These are phyloP conservation scores for Blepharisma stoltei DNA, from an alignment of 73 alveolate genomes.

Conservation along the genomic window DNA sequence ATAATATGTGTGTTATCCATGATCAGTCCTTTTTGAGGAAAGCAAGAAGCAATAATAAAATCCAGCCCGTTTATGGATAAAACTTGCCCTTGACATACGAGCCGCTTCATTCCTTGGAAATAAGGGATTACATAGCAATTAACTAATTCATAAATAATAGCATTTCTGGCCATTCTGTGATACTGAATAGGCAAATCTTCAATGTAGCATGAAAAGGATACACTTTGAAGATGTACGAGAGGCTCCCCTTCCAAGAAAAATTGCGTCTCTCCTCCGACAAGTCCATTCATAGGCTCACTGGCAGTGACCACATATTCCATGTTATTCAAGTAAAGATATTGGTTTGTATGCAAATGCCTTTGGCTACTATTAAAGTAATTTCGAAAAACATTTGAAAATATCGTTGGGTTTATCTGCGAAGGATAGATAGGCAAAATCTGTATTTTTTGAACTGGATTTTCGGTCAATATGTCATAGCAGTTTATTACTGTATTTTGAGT, in stretches of 20 bases:
- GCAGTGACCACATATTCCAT: constrained; percentile 10
- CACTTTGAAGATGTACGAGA: not conserved
- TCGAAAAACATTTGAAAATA: not conserved
- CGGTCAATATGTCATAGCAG: not conserved
- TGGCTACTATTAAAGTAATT: not conserved
- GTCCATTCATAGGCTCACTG: constrained; percentile 15
- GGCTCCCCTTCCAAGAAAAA: constrained; percentile 12
- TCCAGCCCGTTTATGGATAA: not conserved
- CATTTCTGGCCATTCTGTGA: not conserved
- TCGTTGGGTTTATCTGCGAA: constrained; percentile 4
- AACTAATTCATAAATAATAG: not conserved
- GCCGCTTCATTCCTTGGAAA: not conserved
- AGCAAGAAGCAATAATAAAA: not conserved
- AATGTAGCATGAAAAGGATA: not conserved
- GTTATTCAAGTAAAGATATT: not conserved
- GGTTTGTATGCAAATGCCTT: not conserved
- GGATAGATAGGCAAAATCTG: constrained; percentile 12
- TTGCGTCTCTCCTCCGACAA: not conserved
- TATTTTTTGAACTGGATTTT: not conserved
- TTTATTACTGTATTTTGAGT: not conserved
- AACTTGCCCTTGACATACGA: not conserved
- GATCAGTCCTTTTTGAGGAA: constrained; percentile 17
- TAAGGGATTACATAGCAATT: constrained; percentile 9
- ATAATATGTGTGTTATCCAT: not conserved
- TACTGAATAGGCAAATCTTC: constrained; percentile 6